phyloP scores from a whole-genome alignment of 306 rosid species.

The Carpinus fangiana region DNA sequence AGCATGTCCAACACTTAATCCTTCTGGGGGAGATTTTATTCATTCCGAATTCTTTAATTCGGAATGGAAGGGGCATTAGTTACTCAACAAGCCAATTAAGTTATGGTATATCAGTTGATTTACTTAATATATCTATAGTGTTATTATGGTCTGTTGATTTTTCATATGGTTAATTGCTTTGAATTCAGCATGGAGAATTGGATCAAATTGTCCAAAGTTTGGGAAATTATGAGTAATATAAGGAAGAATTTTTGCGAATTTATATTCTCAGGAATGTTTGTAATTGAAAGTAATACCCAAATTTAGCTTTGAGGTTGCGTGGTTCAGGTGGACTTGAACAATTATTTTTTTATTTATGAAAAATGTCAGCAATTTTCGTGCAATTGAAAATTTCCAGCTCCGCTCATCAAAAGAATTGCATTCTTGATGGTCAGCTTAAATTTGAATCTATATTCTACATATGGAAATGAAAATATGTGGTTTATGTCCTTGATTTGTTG shows the following conservation, averaged over 20 bases:
- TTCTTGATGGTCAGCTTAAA: conserved; percentile 12
- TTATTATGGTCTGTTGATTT: background rate
- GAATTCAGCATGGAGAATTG: background rate
- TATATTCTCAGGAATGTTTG: background rate
- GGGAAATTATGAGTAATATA: background rate
- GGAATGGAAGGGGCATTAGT: background rate
- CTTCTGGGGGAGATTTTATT: no score
- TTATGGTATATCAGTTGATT: background rate
- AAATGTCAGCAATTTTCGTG: background rate
- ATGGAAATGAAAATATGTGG: background rate
- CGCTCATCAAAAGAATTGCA: background rate
- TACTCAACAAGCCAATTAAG: background rate
- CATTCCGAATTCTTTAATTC: no score
- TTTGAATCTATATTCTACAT: background rate
- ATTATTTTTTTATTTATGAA: background rate
- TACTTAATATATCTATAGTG: background rate
- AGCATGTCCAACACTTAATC: background rate
- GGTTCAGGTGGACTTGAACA: background rate
- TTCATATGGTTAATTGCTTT: conserved; percentile 14
- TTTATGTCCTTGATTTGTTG: background rate
- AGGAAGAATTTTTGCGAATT: background rate
- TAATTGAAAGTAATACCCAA: background rate
- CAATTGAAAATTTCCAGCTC: background rate
- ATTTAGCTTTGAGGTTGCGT: background rate
- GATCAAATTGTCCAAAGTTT: background rate